A percentile compares a stretch with the other conserved stretches of the same genome.
Conservation (phyloP, 129 eudicot species). For the Rutidosis leptorrhynchoides region DNA sequence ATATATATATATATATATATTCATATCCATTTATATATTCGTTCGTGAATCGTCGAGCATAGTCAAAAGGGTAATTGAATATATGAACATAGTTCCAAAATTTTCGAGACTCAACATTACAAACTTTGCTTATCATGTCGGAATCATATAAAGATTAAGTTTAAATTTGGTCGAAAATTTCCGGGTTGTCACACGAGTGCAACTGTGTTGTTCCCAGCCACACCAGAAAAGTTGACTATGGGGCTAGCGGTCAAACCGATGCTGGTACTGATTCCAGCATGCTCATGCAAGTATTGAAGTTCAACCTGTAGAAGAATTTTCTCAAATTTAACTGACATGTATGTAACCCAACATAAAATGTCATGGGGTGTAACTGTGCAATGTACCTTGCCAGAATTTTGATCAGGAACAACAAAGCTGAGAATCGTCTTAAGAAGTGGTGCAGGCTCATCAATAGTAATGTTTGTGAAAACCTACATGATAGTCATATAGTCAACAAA, state of each 20-base stretch:
- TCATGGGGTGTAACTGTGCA: conserved; percentile 5
- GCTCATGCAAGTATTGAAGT: conserved; percentile 75
- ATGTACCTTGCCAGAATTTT: conserved; percentile 72
- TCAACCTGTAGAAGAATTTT: conserved; percentile 43
- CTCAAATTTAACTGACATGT: neutral
- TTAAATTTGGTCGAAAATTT: no score
- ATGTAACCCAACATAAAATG: conserved; percentile 2
- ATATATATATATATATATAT: no score
- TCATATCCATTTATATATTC: no score
- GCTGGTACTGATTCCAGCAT: conserved; percentile 80
- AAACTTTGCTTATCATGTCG: no score
- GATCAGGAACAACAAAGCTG: conserved; percentile 64
- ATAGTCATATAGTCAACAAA: neutral
- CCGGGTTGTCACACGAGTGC: no score
- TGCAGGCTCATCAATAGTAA: conserved; percentile 71
- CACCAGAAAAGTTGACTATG: conserved; percentile 86
- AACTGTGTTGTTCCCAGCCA: conserved; percentile 55
- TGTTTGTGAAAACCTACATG: conserved; percentile 59
- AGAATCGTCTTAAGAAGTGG: conserved; percentile 80
- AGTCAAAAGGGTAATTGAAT: no score
- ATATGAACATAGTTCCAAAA: no score
- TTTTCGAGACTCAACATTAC: no score
- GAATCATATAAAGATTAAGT: no score
- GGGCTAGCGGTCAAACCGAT: conserved; percentile 85
- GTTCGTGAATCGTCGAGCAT: no score